Evolutionary conservation across 2,329 filamentous ascomycete species (phyloP).

Genomic region (Claviceps humidiphila): DNA sequence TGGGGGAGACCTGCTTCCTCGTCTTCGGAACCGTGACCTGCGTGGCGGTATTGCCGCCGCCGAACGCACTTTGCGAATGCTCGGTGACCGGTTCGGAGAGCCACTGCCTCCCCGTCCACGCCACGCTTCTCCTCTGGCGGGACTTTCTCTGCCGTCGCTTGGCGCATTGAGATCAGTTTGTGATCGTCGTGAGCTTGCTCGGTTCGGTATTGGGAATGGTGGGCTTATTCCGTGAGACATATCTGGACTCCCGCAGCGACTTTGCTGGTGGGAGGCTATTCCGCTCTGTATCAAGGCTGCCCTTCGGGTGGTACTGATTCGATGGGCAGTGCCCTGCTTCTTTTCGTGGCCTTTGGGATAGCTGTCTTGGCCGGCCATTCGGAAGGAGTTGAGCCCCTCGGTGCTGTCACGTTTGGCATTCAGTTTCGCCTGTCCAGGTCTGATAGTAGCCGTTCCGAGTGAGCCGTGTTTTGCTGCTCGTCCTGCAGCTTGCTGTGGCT

Average conservation of each 20-base stretch:
- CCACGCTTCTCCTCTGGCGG: slow-evolving; percentile 48
- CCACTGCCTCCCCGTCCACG: slow-evolving; percentile 36
- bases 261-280: slow-evolving; percentile 53
- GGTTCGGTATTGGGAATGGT: slow-evolving; percentile 82
- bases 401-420: slow-evolving; percentile 23
- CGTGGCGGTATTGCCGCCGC: slow-evolving; percentile 54
- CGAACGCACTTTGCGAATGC: slow-evolving; percentile 73
- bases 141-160: slow-evolving; percentile 65
- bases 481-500: slow-evolving; percentile 29
- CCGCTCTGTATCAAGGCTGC: slow-evolving; percentile 71
- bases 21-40: slow-evolving; percentile 34
- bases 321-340: slow-evolving; percentile 30
- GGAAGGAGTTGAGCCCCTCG: slow-evolving; percentile 34
- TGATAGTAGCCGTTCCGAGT: slow-evolving; percentile 23
- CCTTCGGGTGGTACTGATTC: slow-evolving; percentile 51
- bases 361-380: slow-evolving; percentile 20
- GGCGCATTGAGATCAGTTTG: slow-evolving; percentile 50
- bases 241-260: slow-evolving; percentile 52
- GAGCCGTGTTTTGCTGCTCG: slow-evolving; percentile 30
- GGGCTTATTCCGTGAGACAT: slow-evolving; percentile 49
- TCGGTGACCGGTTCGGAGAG: slow-evolving; percentile 43
- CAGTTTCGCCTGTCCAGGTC: slow-evolving; percentile 28
- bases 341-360: slow-evolving; percentile 9
- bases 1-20: slow-evolving; percentile 47
- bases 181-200: slow-evolving; percentile 73